Evolutionary conservation across 352 stramenopile species (phyloP).

Genomic region (Phytophthora citrophthora): DNA sequence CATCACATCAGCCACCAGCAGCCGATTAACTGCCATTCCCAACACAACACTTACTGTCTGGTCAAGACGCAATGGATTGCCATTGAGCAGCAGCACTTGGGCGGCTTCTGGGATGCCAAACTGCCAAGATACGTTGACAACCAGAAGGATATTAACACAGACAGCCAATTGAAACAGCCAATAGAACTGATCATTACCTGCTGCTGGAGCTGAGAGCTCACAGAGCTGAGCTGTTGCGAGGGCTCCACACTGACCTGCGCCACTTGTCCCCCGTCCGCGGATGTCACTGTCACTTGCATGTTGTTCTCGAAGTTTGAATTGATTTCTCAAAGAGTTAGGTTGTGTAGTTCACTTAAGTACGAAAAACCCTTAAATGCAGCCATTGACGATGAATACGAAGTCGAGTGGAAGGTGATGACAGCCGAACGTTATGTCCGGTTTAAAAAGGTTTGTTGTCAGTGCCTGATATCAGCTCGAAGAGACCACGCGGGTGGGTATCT

Average conservation of each 20-base stretch:
- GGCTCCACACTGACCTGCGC: conserved; percentile 58
- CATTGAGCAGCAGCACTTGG: conserved; percentile 73
- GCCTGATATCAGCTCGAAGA: conserved; percentile 9
- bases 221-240: conserved; percentile 50
- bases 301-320: conserved; percentile 2
- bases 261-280: conserved; percentile 62
- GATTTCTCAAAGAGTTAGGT: neutral
- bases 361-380: neutral
- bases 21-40: neutral
- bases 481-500: neutral
- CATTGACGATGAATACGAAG: conserved; percentile 22
- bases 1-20: conserved; percentile 1
- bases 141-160: conserved; percentile 1
- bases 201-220: conserved; percentile 57
- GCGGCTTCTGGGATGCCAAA: conserved; percentile 62
- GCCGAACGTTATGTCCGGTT: neutral
- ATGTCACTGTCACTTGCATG: conserved; percentile 77
- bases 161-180: neutral
- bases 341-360: neutral
- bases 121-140: conserved; percentile 34
- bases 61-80: conserved; percentile 55
- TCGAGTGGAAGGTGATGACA: neutral
- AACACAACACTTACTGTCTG: conserved; percentile 47
- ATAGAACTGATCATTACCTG: conserved; percentile 34
- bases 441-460: neutral